Evolutionary conservation across 2,329 filamentous ascomycete species (phyloP).

Genomic region (Metarhizium sp.): DNA sequence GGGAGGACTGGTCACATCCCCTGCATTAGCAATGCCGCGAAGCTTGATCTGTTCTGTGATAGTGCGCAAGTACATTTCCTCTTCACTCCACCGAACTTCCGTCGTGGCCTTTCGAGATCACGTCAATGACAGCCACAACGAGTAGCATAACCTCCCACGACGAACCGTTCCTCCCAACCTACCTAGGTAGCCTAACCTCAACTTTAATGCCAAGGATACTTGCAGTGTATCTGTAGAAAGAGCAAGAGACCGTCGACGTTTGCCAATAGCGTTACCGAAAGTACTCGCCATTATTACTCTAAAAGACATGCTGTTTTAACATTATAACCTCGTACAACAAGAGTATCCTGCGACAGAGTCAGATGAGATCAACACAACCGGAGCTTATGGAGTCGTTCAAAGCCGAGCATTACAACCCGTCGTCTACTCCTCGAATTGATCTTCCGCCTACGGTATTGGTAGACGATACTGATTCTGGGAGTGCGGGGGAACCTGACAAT

Average conservation of each 20-base stretch:
- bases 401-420: background rate
- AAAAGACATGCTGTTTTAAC: background rate
- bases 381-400: slow-evolving; percentile 9
- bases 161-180: background rate
- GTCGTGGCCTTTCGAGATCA: background rate
- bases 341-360: background rate
- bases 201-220: background rate
- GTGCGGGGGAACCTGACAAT: background rate
- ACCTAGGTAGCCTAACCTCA: background rate
- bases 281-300: background rate
- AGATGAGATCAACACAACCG: background rate
- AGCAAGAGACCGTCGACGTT: background rate
- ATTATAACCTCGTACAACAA: background rate
- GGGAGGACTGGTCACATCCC: too few species aligned
- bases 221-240: background rate
- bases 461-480: slow-evolving; percentile 12
- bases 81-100: background rate
- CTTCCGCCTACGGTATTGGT: slow-evolving; percentile 8
- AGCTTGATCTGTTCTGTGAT: too few species aligned
- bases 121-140: background rate
- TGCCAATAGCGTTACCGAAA: background rate
- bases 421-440: slow-evolving; percentile 1
- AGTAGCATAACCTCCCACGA: background rate
- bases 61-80: background rate
- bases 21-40: too few species aligned